Percentiles rank a stretch among this genome's conserved stretches.
phyloP scores from a whole-genome alignment of 23 red algal genomes.

The Agarophyton chilense region DNA sequence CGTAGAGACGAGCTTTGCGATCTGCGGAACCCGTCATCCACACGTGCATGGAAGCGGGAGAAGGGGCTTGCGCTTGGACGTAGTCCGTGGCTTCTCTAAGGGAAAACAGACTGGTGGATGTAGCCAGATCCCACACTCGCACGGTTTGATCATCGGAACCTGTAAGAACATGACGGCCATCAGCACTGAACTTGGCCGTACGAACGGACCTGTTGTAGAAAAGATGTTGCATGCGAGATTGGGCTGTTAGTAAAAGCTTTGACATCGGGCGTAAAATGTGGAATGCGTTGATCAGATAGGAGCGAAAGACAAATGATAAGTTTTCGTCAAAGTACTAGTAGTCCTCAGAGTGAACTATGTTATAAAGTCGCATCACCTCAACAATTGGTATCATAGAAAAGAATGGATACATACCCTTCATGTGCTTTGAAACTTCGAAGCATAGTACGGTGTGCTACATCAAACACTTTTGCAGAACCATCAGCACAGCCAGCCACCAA shows the following conservation, averaged over 20 bases:
- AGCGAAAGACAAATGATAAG: conserved; percentile 77
- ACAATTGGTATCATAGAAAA: neutral
- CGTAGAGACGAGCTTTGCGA: conserved; percentile 82
- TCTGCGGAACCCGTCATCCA: conserved; percentile 95
- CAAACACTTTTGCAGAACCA: conserved; percentile 77
- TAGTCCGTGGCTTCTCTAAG: conserved; percentile 75
- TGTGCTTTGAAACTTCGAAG: conserved; percentile 81
- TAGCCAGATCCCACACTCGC: conserved; percentile 87
- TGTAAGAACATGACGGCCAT: conserved; percentile 89
- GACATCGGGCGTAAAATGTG: neutral
- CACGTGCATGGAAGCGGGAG: conserved; percentile 81
- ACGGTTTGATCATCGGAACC: conserved; percentile 90
- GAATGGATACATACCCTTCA: conserved; percentile 70
- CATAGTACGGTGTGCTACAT: conserved; percentile 63
- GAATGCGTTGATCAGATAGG: conserved; percentile 75
- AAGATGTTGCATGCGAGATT: neutral
- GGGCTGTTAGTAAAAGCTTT: neutral
- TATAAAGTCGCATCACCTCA: conserved; percentile 61
- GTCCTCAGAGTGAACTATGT: conserved; percentile 87
- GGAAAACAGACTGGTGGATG: conserved; percentile 49
- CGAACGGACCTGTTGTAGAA: conserved; percentile 65
- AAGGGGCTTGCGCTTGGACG: conserved; percentile 81
- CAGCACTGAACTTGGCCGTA: conserved; percentile 72
- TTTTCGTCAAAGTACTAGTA: conserved; percentile 72
- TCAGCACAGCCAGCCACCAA: conserved; percentile 81